Evolutionary conservation across 805 yeast species (phyloP), one percentile per base, ranked within the genome.

Genomic region (Yamadazyma ubonensis): DNA sequence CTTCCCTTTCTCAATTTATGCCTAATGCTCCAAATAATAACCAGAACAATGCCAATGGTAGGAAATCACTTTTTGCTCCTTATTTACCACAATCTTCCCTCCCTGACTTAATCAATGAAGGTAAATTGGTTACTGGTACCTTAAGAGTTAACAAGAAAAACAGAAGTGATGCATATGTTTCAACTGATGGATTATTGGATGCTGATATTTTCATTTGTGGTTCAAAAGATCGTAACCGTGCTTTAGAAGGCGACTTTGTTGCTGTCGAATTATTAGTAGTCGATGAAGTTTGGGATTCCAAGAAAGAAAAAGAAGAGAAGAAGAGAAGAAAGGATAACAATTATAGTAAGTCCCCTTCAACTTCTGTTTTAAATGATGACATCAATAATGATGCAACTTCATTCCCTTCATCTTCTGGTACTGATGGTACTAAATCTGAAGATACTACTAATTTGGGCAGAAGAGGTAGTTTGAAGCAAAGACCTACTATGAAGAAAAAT

Each of bases 191-290:
- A 1, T 75, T 90, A 22, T 74, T 93, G 47, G 99, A 93, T 63
- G 95, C 99, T 0, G 99, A 93, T 62, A 88, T 93, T 45, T 93
- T 89, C 57, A 93, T 93, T 50, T 93, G 98, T 69, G 99, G 99
- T 8, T 90, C 98, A 8, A 93, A 93, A 61, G 99, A 93, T 64
- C 85, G 99, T 61, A 93, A 93, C 63, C 81, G 99, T 59, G 98
- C 99, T 2, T 70, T 93, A 39, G 99, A 93, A 63, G 96, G 97
- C 42, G 99, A 93, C 60, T 68, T 88, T 37, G 99, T 93, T 28
- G 99, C 99, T 0, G 90, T 93, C 16, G 99, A 93, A 61, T 74
- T 93, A 47, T 75, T 93, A 42, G 86, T 86, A 16, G 99, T 93
- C 28, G 97, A 93, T 61, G 99, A 93, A 57, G 99, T 93, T 22